Conservation (phyloP, 805 yeast species). For the Kuraishia borneana region DNA sequence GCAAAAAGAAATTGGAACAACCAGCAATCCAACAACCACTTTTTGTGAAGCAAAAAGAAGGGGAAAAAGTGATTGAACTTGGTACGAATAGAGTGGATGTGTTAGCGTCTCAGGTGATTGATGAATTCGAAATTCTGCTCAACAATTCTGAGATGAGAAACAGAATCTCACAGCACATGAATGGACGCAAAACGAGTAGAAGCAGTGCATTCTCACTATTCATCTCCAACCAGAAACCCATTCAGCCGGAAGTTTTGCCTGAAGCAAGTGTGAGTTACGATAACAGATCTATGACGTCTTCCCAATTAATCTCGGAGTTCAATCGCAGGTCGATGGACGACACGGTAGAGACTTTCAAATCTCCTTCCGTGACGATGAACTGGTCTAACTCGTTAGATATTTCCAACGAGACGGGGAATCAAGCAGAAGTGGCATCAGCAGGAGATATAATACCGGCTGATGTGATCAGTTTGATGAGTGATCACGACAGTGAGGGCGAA, state of each 20-base stretch:
- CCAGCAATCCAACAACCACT: constrained; percentile 2
- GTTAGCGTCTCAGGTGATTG: constrained; percentile 59
- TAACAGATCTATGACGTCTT: constrained; percentile 3
- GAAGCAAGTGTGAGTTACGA: constrained; percentile 6
- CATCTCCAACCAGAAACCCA: constrained; percentile 3
- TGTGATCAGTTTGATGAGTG: not conserved
- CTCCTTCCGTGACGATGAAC: constrained; percentile 23
- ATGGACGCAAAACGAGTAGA: constrained; percentile 6
- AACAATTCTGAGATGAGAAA: constrained; percentile 6
- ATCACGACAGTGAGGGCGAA: constrained; percentile 3
- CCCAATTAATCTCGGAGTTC: not conserved
- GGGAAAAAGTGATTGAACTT: not conserved
- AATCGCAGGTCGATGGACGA: not conserved
- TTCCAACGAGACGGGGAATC: not conserved
- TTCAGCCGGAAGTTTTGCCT: constrained; percentile 7
- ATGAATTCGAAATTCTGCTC: constrained; percentile 26
- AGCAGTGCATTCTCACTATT: constrained; percentile 12
- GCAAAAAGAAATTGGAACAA: not conserved
- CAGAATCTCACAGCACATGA: constrained; percentile 13
- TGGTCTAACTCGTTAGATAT: constrained; percentile 22
- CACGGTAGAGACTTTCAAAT: constrained; percentile 12
- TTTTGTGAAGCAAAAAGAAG: no score
- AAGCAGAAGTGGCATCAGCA: not conserved
- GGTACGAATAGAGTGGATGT: constrained; percentile 37
- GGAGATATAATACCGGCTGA: constrained; percentile 7